phyloP scores from a whole-genome alignment of 2,329 filamentous ascomycete genomes.

The Fusarium pseudograminearum region DNA sequence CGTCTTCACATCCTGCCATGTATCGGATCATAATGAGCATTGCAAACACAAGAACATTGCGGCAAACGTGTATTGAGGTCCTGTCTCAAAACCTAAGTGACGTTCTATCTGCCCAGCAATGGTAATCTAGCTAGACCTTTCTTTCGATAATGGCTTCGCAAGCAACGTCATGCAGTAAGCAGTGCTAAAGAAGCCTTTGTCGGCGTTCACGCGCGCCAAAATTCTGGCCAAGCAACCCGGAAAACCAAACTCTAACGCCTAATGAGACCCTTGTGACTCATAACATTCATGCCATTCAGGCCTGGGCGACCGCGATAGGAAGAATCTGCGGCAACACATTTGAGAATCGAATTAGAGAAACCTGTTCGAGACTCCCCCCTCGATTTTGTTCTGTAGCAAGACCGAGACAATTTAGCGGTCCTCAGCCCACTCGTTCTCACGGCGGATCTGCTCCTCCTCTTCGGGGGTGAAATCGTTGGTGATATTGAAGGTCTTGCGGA shows the following conservation, averaged over 20 bases:
- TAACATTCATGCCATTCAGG: constrained; percentile 20
- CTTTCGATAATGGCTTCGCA: constrained; percentile 21
- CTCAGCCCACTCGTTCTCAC: constrained; percentile 93
- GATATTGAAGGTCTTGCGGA: constrained; percentile 99
- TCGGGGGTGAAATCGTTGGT: constrained; percentile 99
- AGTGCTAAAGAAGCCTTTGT: constrained; percentile 9
- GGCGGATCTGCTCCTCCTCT: constrained; percentile 97
- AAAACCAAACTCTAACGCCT: constrained; percentile 46
- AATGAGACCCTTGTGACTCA: constrained; percentile 29
- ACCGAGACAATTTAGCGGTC: constrained; percentile 68
- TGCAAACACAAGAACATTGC: neutral
- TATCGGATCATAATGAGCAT: neutral
- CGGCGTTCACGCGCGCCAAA: constrained; percentile 34
- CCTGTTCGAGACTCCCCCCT: constrained; percentile 5
- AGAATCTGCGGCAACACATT: constrained; percentile 2
- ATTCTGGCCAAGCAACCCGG: constrained; percentile 36
- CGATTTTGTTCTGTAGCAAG: neutral
- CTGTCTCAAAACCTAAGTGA: constrained; percentile 4
- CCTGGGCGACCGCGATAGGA: neutral
- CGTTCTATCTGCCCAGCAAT: constrained; percentile 4
- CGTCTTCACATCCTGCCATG: neutral
- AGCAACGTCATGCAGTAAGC: constrained; percentile 16
- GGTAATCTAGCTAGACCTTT: constrained; percentile 14
- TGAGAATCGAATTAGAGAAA: constrained; percentile 1
- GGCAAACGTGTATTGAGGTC: constrained; percentile 18